Evolutionary conservation across 129 eudicot species (phyloP).

Genomic region (Artemisia argyi): DNA sequence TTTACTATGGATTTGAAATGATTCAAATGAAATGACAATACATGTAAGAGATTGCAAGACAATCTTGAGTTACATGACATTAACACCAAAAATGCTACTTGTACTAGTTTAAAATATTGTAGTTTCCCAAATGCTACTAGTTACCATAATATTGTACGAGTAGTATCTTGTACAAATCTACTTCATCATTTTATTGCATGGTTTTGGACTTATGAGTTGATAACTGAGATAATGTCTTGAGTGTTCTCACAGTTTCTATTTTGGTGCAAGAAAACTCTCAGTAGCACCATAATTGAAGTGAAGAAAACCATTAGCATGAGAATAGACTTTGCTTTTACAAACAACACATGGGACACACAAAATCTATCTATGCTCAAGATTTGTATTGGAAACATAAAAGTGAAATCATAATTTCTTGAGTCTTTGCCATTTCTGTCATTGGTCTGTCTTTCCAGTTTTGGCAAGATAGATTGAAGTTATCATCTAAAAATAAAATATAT

Average conservation of each 20-base stretch:
- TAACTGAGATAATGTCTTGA: neutral
- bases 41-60: no score
- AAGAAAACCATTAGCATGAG: conserved; percentile 24
- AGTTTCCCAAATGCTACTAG: conserved; percentile 1
- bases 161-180: conserved; percentile 8
- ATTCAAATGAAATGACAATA: no score
- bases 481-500: neutral
- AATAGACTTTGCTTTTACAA: conserved; percentile 29
- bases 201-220: conserved; percentile 11
- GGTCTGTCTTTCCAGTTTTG: conserved; percentile 17
- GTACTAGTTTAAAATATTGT: neutral
- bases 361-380: conserved; percentile 21
- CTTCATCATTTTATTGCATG: conserved; percentile 17
- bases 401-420: conserved; percentile 15
- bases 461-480: conserved; percentile 20
- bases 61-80: neutral
- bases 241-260: conserved; percentile 21
- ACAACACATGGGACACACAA: conserved; percentile 19
- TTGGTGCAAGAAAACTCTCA: conserved; percentile 35
- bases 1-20: no score
- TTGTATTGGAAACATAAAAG: conserved; percentile 32
- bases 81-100: neutral
- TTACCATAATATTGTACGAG: conserved; percentile 13
- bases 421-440: conserved; percentile 31
- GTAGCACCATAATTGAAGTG: conserved; percentile 20